Base-by-base conservation (phyloP, 768 basidiomycete species). In the Myochromella boudieri region DNA sequence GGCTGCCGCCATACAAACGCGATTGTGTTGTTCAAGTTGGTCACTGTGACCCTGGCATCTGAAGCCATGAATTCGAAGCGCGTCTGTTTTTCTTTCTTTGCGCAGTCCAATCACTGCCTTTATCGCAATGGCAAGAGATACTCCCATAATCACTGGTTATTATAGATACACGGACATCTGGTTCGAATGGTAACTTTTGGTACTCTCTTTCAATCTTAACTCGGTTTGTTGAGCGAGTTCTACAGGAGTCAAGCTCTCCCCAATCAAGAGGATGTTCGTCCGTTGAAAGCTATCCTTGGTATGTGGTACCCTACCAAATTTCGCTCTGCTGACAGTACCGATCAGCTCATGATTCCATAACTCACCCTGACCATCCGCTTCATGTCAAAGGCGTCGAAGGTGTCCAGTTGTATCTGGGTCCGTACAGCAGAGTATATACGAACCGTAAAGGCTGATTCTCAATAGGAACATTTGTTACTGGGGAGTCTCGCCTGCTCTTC, bases 111-210 rank as follows among this genome's bases (percentile, higher is more conserved):
- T 43, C 37, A 22, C 24, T 33, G n/a, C 34, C 34, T 37, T 43
- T 27, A 26, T 44, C 52, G 44, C 45, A 49, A 64, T 63, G 62
- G 51, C 53, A 17, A 55, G 56, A 37, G 64, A 68, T 37, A 58
- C 66, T 21, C 68, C 76, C 4, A 71, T 80, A 4, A 64, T 83
- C 39, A 83, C 77, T 48, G 88, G 88, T 11, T 91, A 85, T 58
- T 91, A 91, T 62, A 72, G 91, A 42, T 92, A 86, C 61, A 89
- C 89, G 0, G 91, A 94, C 64, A 84, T 93, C 42, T 85, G 82
- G 77, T 91, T 82, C 46, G 84, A 90, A 62, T 91, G 85, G 89
- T 85, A 56, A 54, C 58, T 54, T 44, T 32, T 25, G 3, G 12
- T 7, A 20, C 6, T 32, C 12, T 37, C 20, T 11, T 24, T 18